phyloP scores from a whole-genome alignment of 2,329 filamentous ascomycete species.

The Talaromyces sp. region DNA sequence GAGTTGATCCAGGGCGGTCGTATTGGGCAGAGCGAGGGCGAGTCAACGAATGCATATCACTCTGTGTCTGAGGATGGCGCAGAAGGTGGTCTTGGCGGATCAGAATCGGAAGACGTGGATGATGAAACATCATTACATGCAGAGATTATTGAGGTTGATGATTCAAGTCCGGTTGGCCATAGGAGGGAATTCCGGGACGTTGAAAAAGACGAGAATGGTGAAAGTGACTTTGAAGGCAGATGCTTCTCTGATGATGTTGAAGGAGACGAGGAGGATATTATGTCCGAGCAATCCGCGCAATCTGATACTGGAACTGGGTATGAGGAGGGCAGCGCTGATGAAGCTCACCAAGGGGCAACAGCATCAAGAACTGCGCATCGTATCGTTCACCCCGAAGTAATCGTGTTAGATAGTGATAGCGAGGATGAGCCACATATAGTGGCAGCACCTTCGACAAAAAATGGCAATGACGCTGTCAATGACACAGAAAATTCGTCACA shows the following conservation, averaged over 20 bases:
- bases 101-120: conserved; percentile 1
- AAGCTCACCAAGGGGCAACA: conserved; percentile 5
- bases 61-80: background rate
- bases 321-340: conserved; percentile 17
- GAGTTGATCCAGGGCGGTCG: background rate
- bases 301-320: conserved; percentile 15
- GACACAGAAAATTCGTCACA: background rate
- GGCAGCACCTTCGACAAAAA: background rate
- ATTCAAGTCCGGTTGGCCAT: background rate
- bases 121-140: background rate
- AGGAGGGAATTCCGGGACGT: background rate
- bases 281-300: background rate
- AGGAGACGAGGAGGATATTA: conserved; percentile 15
- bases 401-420: conserved; percentile 41
- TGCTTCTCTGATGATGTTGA: conserved; percentile 18
- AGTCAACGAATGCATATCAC: background rate
- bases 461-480: background rate
- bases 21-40: background rate
- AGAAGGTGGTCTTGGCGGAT: background rate
- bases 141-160: background rate
- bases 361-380: conserved; percentile 13
- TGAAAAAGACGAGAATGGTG: conserved; percentile 17
- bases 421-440: conserved; percentile 29
- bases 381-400: conserved; percentile 30
- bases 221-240: conserved; percentile 15